Evolutionary conservation across 2,329 filamentous ascomycete genomes (phyloP).

Genomic region (Tolypocladium album): DNA sequence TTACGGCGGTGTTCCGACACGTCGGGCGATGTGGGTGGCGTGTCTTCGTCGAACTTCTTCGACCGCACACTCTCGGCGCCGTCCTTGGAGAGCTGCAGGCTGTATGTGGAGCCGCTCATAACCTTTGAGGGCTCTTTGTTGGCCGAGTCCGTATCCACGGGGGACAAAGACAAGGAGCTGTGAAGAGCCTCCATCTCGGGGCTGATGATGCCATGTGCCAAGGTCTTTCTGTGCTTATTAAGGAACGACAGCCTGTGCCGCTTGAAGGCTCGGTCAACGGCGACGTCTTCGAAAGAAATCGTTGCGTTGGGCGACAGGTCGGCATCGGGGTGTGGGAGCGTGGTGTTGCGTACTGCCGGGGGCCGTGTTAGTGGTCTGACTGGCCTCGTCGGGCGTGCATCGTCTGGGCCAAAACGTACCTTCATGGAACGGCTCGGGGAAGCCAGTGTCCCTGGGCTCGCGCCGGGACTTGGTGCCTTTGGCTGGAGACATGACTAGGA

Average conservation of each 20-base stretch:
- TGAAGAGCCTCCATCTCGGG: slow-evolving; percentile 21
- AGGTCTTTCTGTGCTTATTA: slow-evolving; percentile 33
- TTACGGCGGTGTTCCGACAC: slow-evolving; percentile 16
- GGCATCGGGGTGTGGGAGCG: slow-evolving; percentile 51
- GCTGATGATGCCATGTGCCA: slow-evolving; percentile 34
- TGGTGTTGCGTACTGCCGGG: slow-evolving; percentile 42
- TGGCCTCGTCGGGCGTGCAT: not conserved
- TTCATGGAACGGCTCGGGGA: slow-evolving; percentile 38
- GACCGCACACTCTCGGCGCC: slow-evolving; percentile 25
- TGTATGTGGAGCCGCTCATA: slow-evolving; percentile 15
- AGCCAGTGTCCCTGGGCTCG: slow-evolving; percentile 34
- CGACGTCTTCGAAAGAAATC: slow-evolving; percentile 44
- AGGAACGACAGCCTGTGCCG: slow-evolving; percentile 36
- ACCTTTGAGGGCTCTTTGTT: slow-evolving; percentile 11
- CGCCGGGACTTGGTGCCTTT: slow-evolving; percentile 11
- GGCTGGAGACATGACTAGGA: slow-evolving; percentile 15
- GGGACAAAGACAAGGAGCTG: slow-evolving; percentile 22
- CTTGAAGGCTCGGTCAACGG: slow-evolving; percentile 27
- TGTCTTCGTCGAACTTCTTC: slow-evolving; percentile 17
- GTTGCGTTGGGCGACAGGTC: slow-evolving; percentile 44
- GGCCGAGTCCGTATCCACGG: slow-evolving; percentile 12
- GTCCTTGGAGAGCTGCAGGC: slow-evolving; percentile 23
- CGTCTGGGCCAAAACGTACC: slow-evolving; percentile 21
- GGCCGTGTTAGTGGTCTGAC: slow-evolving; percentile 3
- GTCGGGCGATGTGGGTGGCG: slow-evolving; percentile 25